Evolutionary conservation across 2,329 filamentous ascomycete genomes (phyloP).

Genomic region (Colletotrichum sp.): DNA sequence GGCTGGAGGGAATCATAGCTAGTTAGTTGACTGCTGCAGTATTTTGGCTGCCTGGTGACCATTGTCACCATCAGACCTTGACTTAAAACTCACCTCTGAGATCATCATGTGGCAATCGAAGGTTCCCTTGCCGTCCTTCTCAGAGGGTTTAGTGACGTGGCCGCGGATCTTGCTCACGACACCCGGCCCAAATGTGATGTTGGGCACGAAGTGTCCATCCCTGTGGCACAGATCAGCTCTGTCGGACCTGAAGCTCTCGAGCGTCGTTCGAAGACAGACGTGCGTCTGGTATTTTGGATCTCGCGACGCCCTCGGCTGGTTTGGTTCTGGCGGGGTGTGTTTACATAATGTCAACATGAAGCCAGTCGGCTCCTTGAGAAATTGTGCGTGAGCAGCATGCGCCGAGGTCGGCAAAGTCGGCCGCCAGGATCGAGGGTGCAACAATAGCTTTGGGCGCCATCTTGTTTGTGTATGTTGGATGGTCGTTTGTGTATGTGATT

Average conservation of each 20-base stretch:
- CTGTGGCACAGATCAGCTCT: constrained; percentile 45
- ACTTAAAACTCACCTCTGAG: constrained; percentile 72
- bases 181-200: constrained; percentile 95
- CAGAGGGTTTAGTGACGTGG: constrained; percentile 78
- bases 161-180: constrained; percentile 93
- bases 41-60: neutral
- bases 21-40: neutral
- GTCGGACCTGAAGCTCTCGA: neutral
- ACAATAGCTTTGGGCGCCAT: constrained; percentile 96
- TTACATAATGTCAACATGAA: constrained; percentile 91
- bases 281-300: neutral
- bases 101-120: constrained; percentile 99
- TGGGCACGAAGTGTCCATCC: constrained; percentile 99
- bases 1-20: constrained; percentile 60
- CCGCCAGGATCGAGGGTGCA: constrained; percentile 96
- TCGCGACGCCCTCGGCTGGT: neutral
- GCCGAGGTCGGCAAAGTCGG: constrained; percentile 90
- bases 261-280: neutral
- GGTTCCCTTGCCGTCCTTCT: constrained; percentile 79
- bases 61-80: neutral
- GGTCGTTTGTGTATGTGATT: neutral
- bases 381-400: constrained; percentile 88
- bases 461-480: neutral
- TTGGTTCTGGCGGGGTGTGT: neutral
- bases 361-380: constrained; percentile 85